Evolutionary conservation across 208 protist genomes (phyloP).

Genomic region (Trypanosoma boissoni): DNA sequence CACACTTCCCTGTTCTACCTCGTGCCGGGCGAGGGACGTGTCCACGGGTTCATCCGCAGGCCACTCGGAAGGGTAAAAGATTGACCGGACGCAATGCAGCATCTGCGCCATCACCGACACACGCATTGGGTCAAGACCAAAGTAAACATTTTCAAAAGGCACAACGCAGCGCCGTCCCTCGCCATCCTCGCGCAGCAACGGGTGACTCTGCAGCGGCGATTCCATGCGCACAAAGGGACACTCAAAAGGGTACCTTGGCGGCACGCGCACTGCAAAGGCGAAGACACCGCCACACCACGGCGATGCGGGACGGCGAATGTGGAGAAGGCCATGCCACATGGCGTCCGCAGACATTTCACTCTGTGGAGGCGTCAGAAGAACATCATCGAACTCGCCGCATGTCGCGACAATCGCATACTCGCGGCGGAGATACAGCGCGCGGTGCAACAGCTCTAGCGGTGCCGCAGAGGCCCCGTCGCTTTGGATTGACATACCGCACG

Average conservation of each 20-base stretch:
- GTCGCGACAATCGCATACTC: slow-evolving; percentile 35
- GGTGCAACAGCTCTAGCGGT: slow-evolving; percentile 40
- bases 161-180: slow-evolving; percentile 11
- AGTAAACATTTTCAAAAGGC: slow-evolving; percentile 61
- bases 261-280: slow-evolving; percentile 49
- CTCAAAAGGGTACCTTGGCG: slow-evolving; percentile 65
- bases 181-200: slow-evolving; percentile 32
- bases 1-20: slow-evolving; percentile 42
- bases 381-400: slow-evolving; percentile 27
- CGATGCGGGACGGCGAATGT: slow-evolving; percentile 33
- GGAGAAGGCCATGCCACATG: slow-evolving; percentile 50
- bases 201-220: slow-evolving; percentile 48
- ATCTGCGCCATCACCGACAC: slow-evolving; percentile 61
- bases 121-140: slow-evolving; percentile 58
- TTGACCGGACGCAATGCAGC: slow-evolving; percentile 43
- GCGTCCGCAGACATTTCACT: slow-evolving; percentile 1
- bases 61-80: slow-evolving; percentile 65
- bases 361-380: slow-evolving; percentile 28
- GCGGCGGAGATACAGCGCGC: slow-evolving; percentile 55
- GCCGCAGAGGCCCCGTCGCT: neutral
- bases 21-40: slow-evolving; percentile 20
- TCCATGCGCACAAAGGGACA: slow-evolving; percentile 47
- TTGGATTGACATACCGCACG: neutral
- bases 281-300: slow-evolving; percentile 74
- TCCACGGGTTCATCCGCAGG: slow-evolving; percentile 13